These are phyloP conservation scores for Fusarium vanettenii DNA, from an alignment of 2,329 filamentous ascomycete genomes.

Conservation along the genomic window DNA sequence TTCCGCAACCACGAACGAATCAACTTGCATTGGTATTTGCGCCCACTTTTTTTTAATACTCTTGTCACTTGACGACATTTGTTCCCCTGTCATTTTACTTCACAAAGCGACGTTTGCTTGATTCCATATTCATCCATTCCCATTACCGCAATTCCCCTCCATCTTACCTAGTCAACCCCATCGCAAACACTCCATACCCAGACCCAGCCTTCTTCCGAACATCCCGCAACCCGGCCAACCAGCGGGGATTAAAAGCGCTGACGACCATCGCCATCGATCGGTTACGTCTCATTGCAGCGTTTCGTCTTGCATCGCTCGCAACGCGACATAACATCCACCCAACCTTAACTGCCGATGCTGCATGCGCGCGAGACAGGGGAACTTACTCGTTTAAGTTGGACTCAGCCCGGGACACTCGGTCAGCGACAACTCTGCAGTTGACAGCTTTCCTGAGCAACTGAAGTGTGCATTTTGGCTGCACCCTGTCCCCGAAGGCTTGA, in stretches of 20 bases:
- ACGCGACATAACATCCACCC: conserved; percentile 31
- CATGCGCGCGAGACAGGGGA: conserved; percentile 37
- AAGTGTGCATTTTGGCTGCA: background rate
- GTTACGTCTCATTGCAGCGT: conserved; percentile 35
- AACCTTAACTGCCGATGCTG: conserved; percentile 37
- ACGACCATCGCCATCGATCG: conserved; percentile 26
- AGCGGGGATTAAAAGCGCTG: conserved; percentile 34
- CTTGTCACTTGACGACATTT: background rate
- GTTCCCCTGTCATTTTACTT: conserved; percentile 1
- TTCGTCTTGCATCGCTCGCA: conserved; percentile 37
- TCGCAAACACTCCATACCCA: conserved; percentile 7
- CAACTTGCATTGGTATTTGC: background rate
- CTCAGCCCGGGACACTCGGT: conserved; percentile 31
- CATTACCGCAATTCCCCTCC: conserved; percentile 23
- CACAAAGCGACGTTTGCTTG: background rate
- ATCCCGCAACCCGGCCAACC: conserved; percentile 42
- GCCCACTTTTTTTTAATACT: conserved; percentile 25
- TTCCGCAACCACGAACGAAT: conserved; percentile 15
- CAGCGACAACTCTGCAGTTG: conserved; percentile 19
- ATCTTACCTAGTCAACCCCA: conserved; percentile 10
- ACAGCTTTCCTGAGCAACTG: conserved; percentile 17
- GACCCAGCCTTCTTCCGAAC: conserved; percentile 21
- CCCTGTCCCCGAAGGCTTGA: conserved; percentile 23
- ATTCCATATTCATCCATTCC: conserved; percentile 8
- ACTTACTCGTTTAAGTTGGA: conserved; percentile 24